Evolutionary conservation across 495 filamentous ascomycete genomes (phyloP), one percentile per base, ranked within the genome.

Genomic region (Penicillium egyptiacum): DNA sequence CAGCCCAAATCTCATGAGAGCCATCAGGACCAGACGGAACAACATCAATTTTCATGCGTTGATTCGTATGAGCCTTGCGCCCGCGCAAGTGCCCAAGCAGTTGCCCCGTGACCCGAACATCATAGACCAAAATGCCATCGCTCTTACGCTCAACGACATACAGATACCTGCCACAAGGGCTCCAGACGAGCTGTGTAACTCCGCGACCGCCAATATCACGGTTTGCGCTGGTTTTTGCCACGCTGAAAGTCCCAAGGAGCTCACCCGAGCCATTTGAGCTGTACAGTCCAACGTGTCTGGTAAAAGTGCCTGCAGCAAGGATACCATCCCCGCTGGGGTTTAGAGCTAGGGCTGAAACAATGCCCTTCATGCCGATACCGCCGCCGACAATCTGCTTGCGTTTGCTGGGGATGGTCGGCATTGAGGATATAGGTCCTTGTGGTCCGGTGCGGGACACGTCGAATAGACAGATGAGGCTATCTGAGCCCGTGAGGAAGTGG

Each of bases 121-220:
- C 94, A 73, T 92, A 97, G 2, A 96, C 80, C 49, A 89, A 67
- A 10, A 96, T 67, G 6, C 85, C 87, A 39, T 82, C 78, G 49
- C 90, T 87, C 62, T 83, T 84, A 33, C 95, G 81, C 77, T 98
- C 95, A n/a, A 85, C 88, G 16, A 96, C 83, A 63, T 90, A 86
- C 31, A 98, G 72, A 72, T 96, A 98, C 57, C 84, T 76, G n/a
- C 90, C 93, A 74, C 91, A 93, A 0, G 84, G 81, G 61, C 88
- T 93, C 92, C 91, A 96, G 2, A 79, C 48, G 12, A 90, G 75
- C 62, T 94, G 87, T 28, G 85, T 87, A 19, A 98, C 70, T 3
- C 94, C 93, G 0, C 71, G 72, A 1, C 91, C 91, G 1, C 79
- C 81, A 3, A 86, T 75, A 4, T 70, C 64, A 5, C 65, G 64